Evolutionary conservation across 441 rosid genomes (phyloP).

Genomic region (Breynia disticha): DNA sequence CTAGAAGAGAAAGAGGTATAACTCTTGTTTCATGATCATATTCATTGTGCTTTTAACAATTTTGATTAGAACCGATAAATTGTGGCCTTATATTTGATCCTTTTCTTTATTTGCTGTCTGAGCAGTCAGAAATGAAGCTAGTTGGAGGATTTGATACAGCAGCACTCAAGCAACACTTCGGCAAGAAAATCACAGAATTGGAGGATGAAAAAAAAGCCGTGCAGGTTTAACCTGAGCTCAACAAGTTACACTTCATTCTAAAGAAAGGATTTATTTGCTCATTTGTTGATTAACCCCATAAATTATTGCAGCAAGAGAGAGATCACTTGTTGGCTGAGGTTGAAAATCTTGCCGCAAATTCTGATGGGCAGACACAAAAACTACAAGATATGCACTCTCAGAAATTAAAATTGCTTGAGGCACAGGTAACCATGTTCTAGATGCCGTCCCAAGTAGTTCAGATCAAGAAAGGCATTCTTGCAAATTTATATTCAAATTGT

Average conservation of each 20-base stretch:
- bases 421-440: conserved; percentile 43
- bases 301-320: conserved; percentile 69
- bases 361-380: conserved; percentile 85
- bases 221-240: conserved; percentile 46
- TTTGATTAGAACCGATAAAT: background rate
- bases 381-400: conserved; percentile 77
- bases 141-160: conserved; percentile 62
- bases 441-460: too few species aligned
- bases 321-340: conserved; percentile 78
- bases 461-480: conserved; percentile 11
- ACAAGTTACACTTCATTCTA: conserved; percentile 11
- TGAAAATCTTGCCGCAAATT: conserved; percentile 66
- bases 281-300: conserved; percentile 10
- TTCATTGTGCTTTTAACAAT: background rate
- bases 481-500: background rate
- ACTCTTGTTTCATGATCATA: conserved; percentile 5
- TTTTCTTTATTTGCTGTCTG: conserved; percentile 11
- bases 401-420: conserved; percentile 76
- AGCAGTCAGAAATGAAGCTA: conserved; percentile 94
- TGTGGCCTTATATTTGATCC: conserved; percentile 4
- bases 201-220: conserved; percentile 87
- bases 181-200: conserved; percentile 83
- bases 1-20: conserved; percentile 93
- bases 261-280: conserved; percentile 2
- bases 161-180: conserved; percentile 89